A percentile compares a stretch with the other conserved stretches of the same genome.
phyloP scores from a whole-genome alignment of 1,284 basidiomycete species.

The Leccinum ponderosum region DNA sequence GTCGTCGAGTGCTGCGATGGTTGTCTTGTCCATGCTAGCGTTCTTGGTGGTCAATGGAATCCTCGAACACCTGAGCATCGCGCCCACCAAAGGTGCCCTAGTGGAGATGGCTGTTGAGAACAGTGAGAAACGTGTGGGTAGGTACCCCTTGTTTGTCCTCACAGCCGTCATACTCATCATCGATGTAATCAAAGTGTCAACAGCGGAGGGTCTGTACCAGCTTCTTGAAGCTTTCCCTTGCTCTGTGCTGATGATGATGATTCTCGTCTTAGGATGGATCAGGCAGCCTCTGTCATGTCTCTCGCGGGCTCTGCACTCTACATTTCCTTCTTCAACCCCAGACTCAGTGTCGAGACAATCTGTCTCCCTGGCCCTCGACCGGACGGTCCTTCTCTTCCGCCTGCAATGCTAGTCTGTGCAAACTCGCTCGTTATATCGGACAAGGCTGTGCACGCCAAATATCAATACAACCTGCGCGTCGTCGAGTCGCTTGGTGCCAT shows the following conservation, averaged over 20 bases:
- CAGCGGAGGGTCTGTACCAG: slow-evolving; percentile 61
- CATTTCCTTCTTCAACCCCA: slow-evolving; percentile 80
- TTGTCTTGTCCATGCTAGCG: slow-evolving; percentile 78
- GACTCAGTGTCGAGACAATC: slow-evolving; percentile 63
- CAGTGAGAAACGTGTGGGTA: slow-evolving; percentile 80
- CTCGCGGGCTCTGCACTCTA: slow-evolving; percentile 71
- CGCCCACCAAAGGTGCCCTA: slow-evolving; percentile 62
- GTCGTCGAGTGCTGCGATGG: slow-evolving; percentile 84
- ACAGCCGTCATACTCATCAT: neutral
- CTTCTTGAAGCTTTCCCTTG: neutral
- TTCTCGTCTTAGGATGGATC: slow-evolving; percentile 64
- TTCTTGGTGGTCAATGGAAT: slow-evolving; percentile 77
- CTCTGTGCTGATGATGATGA: slow-evolving; percentile 1
- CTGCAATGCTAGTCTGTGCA: slow-evolving; percentile 74
- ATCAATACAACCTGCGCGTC: slow-evolving; percentile 84
- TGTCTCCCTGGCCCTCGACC: slow-evolving; percentile 53
- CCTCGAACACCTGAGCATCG: slow-evolving; percentile 37
- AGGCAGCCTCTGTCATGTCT: slow-evolving; percentile 80
- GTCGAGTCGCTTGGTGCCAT: slow-evolving; percentile 84
- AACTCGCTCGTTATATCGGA: slow-evolving; percentile 86
- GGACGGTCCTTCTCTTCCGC: slow-evolving; percentile 14
- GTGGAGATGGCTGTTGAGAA: slow-evolving; percentile 80
- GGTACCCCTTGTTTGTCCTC: slow-evolving; percentile 19
- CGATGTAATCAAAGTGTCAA: slow-evolving; percentile 51
- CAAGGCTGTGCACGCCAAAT: slow-evolving; percentile 75